Base-by-base conservation (phyloP, 345 rosid genomes). In the Linum tenue region DNA sequence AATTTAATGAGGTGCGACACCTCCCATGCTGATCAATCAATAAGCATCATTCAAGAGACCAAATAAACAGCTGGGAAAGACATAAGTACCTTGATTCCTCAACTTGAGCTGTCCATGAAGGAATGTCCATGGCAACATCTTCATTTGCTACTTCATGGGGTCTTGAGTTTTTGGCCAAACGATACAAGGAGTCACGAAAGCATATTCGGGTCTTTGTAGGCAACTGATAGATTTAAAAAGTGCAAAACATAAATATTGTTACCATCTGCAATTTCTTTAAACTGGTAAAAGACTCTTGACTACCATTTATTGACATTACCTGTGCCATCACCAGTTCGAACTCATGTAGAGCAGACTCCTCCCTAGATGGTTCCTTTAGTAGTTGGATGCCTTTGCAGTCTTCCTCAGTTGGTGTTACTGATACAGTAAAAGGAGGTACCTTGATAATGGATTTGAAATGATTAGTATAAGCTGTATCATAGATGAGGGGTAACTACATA, bases 181-280 rank as follows among this genome's bases (percentile, higher is more conserved):
- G 98, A 74, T 92, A 87, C 69, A 92, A 74, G 15, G 91, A 84
- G 75, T 87, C 92, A 36, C 91, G 87, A 64, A 92, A 79, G 78
- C 96, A 86, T 55, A 85, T 81, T 37, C 97, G 80, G 11, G 86
- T 80, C 72, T 79, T 75, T 62, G 81, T 77, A 3, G 76, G 75
- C 72, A 92, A 75, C 98, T 92, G 82, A 38, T 60, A 71, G 5
- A 72, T 57, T 10, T 11, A 31, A 22, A 15, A 57, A 57, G 37
- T 17, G 7, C 53, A 48, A 48, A 48, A 48, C 14, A 48, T 9
- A 48, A 15, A 48, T 15, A 48, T 15, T 48, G 14, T 48, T 48
- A 48, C 9, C 53, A 48, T 48, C 53, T 1, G 14, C 14, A 2
- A 48, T 15, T 48, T 48, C 14, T 15, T 48, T 48, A 15, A 12